A percentile compares a stretch with the other conserved stretches of the same genome.
Conservation (phyloP, 345 rosid species). For the Anastatica hierochuntica region DNA sequence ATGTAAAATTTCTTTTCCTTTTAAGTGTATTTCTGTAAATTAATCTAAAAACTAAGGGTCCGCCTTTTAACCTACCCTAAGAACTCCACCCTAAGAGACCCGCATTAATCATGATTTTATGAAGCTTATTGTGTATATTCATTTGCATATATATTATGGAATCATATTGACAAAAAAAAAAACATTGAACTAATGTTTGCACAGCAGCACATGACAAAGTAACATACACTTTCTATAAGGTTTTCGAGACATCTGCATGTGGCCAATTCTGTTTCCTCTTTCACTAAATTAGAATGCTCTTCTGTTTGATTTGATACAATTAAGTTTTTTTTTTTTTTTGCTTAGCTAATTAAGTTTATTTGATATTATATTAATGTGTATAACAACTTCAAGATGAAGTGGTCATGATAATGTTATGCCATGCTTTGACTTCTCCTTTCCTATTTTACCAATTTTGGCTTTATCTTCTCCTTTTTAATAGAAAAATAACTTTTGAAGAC, state of each 20-base stretch:
- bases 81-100: too few relatives aligned
- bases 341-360: not conserved
- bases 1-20: too few relatives aligned
- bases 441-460: not conserved
- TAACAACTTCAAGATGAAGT: not conserved
- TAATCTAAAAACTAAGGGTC: too few relatives aligned
- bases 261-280: slow-evolving; percentile 2
- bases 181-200: not conserved
- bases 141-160: not conserved
- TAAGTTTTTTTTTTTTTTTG: not conserved
- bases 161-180: not conserved
- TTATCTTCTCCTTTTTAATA: not conserved
- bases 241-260: slow-evolving; percentile 23
- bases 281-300: not conserved
- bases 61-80: too few relatives aligned
- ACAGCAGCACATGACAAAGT: slow-evolving; percentile 12
- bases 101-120: too few relatives aligned
- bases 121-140: not conserved
- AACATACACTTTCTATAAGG: not conserved
- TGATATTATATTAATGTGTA: not conserved
- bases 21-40: too few relatives aligned
- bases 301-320: not conserved
- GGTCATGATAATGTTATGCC: not conserved
- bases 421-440: slow-evolving; percentile 17
- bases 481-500: not conserved